These are phyloP conservation scores for Hericium alpestre DNA, from an alignment of 768 basidiomycete species.

Conservation along the genomic window DNA sequence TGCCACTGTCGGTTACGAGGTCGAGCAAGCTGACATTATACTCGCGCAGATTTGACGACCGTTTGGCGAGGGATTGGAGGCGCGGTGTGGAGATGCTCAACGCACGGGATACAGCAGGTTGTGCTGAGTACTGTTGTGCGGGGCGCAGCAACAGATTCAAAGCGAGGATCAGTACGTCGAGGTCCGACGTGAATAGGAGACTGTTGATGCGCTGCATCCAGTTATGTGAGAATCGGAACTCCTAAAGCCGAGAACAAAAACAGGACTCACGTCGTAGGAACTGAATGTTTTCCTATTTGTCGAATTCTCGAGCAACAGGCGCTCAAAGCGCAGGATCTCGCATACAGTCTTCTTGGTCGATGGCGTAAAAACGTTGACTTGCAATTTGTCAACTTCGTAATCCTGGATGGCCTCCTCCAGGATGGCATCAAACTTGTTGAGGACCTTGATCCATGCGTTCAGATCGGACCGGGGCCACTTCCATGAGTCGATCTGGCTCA, in stretches of 20 bases:
- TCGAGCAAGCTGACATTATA: constrained; percentile 68
- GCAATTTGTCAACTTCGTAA: constrained; percentile 80
- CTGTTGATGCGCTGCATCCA: constrained; percentile 71
- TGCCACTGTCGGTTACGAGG: constrained; percentile 48
- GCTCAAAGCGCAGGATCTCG: constrained; percentile 81
- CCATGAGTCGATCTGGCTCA: constrained; percentile 72
- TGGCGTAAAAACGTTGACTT: constrained; percentile 69
- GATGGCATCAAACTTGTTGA: constrained; percentile 90
- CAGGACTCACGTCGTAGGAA: constrained; percentile 84
- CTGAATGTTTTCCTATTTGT: constrained; percentile 95
- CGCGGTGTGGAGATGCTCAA: constrained; percentile 75
- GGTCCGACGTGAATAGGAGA: constrained; percentile 77
- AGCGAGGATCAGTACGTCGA: constrained; percentile 76
- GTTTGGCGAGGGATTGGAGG: constrained; percentile 71
- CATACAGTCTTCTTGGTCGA: constrained; percentile 63
- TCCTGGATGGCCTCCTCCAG: constrained; percentile 73
- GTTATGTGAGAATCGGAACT: background rate
- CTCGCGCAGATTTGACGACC: constrained; percentile 78
- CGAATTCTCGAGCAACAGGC: constrained; percentile 88
- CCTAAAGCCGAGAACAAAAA: constrained; percentile 3
- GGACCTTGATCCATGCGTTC: constrained; percentile 90
- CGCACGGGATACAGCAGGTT: constrained; percentile 73
- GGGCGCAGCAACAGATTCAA: constrained; percentile 85
- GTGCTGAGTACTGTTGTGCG: constrained; percentile 87
- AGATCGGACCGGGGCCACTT: constrained; percentile 94